phyloP scores from a whole-genome alignment of 148 eudicot species.

The Arbutus unedo region DNA sequence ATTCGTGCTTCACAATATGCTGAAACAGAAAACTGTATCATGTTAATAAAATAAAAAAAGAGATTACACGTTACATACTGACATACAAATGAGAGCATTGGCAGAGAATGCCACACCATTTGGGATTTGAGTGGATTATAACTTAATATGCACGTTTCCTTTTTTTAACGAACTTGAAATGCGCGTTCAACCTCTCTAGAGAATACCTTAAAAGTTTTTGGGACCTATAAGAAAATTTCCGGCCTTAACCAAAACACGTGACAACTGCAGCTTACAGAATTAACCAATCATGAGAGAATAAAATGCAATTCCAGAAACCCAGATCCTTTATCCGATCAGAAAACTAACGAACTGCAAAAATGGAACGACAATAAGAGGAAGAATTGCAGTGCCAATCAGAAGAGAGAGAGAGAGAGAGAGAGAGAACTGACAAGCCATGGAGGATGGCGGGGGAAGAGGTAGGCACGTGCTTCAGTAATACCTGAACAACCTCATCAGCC shows the following conservation, averaged over 20 bases:
- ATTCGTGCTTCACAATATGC: too few relatives aligned
- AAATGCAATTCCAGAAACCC: neutral
- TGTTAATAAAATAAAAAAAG: too few relatives aligned
- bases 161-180: neutral
- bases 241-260: neutral
- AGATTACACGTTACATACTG: too few relatives aligned
- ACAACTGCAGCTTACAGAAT: neutral
- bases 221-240: neutral
- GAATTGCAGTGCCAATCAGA: neutral
- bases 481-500: conserved; percentile 69
- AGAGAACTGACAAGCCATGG: conserved; percentile 37
- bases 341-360: neutral
- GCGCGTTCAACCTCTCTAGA: neutral
- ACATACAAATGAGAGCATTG: too few relatives aligned
- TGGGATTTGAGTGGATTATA: too few relatives aligned
- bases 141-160: neutral
- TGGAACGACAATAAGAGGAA: neutral
- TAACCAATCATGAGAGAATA: neutral
- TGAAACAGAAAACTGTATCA: too few relatives aligned
- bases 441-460: conserved; percentile 53
- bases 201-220: neutral
- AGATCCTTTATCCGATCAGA: neutral
- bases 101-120: too few relatives aligned
- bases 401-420: conserved; percentile 14
- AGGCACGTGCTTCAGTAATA: conserved; percentile 61